Evolutionary conservation across 768 basidiomycete genomes (phyloP).

Genomic region (Tylopilus plumbeoviolaceoides): DNA sequence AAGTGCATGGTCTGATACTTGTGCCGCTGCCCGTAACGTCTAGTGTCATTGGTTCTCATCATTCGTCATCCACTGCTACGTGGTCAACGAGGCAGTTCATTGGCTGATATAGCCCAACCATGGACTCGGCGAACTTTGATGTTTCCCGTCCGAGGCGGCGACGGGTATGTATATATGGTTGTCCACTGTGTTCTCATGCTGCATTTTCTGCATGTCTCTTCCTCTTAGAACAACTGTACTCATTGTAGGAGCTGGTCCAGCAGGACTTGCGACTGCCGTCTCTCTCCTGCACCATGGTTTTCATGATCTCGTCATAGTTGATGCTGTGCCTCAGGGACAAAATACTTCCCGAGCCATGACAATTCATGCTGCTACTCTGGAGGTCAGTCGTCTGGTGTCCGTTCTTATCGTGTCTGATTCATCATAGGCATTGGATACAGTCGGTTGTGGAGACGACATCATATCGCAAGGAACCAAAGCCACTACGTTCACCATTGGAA

Average conservation of each 20-base stretch:
- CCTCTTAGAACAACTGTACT: neutral
- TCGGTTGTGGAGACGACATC: slow-evolving; percentile 39
- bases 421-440: slow-evolving; percentile 41
- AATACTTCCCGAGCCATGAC: slow-evolving; percentile 42
- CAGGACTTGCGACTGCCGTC: slow-evolving; percentile 44
- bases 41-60: no score
- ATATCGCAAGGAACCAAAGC: slow-evolving; percentile 35
- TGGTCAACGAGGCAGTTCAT: no score
- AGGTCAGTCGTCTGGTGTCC: neutral
- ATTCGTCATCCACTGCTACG: no score
- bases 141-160: no score
- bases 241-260: slow-evolving; percentile 32
- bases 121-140: no score
- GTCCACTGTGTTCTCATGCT: no score
- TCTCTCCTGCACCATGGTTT: slow-evolving; percentile 41
- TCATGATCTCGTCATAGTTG: slow-evolving; percentile 42
- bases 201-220: neutral
- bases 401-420: slow-evolving; percentile 29
- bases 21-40: no score
- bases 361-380: slow-evolving; percentile 46
- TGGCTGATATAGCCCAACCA: no score
- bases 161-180: no score
- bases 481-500: slow-evolving; percentile 22
- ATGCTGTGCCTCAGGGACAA: slow-evolving; percentile 30
- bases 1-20: no score